Evolutionary conservation across 164 flowering plant genomes (phyloP).

Genomic region (Magnolia sinica): DNA sequence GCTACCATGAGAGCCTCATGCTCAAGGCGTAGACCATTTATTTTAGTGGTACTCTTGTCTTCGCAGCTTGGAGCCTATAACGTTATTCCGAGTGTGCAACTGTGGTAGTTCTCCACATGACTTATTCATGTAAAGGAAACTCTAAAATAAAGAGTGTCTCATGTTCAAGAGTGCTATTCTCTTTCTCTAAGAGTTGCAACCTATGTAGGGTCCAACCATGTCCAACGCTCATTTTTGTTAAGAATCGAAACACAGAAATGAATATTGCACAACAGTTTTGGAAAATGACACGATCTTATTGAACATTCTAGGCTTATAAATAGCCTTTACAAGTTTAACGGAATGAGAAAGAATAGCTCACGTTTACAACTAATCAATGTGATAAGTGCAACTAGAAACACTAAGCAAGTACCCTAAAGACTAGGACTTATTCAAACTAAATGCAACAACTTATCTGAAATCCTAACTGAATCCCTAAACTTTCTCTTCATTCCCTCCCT

Average conservation of each 20-base stretch:
- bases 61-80: background rate
- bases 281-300: too few species aligned
- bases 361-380: too few species aligned
- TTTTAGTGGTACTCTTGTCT: background rate
- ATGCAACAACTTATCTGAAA: too few species aligned
- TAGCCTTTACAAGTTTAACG: too few species aligned
- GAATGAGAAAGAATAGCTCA: too few species aligned
- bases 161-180: background rate
- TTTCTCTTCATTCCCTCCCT: background rate
- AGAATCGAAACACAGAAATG: too few species aligned
- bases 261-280: too few species aligned
- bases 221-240: background rate
- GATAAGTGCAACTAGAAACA: too few species aligned
- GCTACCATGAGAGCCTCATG: background rate
- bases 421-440: too few species aligned
- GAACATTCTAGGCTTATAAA: too few species aligned
- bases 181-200: background rate
- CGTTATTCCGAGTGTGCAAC: background rate
- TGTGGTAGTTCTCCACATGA: background rate
- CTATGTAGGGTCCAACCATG: background rate
- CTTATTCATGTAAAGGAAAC: background rate
- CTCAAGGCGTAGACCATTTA: background rate
- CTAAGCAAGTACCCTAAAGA: too few species aligned
- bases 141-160: background rate
- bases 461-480: background rate